A percentile compares a stretch with the other conserved stretches of the same genome.
Conservation (phyloP, 805 yeast species). For the Wickerhamiella australiensis region DNA sequence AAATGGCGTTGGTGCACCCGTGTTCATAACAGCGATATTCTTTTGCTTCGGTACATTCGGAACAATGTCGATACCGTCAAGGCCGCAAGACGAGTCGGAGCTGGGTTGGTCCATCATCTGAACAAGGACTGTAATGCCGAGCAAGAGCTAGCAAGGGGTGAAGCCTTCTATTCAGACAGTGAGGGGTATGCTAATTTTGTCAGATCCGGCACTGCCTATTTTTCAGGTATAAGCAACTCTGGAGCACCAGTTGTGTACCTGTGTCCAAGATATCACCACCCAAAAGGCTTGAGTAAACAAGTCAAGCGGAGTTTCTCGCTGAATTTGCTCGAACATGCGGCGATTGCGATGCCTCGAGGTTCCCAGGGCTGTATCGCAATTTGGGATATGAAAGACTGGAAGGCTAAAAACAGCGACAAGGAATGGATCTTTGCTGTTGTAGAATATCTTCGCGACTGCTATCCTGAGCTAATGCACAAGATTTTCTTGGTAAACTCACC, state of each 20-base stretch:
- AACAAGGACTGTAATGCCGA: constrained; percentile 38
- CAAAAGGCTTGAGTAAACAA: neutral
- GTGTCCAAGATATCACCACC: neutral
- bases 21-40: neutral
- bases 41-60: constrained; percentile 3
- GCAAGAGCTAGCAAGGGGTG: constrained; percentile 32
- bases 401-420: neutral
- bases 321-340: neutral
- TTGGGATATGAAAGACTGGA: constrained; percentile 1
- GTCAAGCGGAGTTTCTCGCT: neutral
- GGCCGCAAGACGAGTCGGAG: neutral
- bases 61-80: constrained; percentile 1
- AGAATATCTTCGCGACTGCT: neutral
- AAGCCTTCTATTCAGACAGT: neutral
- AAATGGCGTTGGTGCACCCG: constrained; percentile 8
- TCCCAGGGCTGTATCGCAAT: neutral
- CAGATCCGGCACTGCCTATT: neutral
- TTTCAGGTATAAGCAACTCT: neutral
- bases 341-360: neutral
- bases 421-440: neutral
- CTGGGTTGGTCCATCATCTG: neutral
- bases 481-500: neutral
- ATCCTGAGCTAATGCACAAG: neutral
- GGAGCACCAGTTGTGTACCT: neutral
- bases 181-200: neutral